Percentiles rank a stretch among this genome's conserved stretches.
phyloP scores from a whole-genome alignment of 2,329 filamentous ascomycete genomes.

The Curvularia sp. region DNA sequence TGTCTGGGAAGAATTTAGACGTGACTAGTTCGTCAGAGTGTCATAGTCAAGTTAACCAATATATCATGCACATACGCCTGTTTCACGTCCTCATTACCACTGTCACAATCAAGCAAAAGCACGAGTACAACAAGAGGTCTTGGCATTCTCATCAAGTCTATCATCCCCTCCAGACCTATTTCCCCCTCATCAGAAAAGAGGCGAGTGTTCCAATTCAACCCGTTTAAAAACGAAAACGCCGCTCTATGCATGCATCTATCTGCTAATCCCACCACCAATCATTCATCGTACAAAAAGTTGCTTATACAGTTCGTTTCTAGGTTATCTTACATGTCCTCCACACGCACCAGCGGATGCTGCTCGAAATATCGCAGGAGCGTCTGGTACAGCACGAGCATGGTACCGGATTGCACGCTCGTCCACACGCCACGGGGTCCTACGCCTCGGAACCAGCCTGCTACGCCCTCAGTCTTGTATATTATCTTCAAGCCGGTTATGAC shows the following conservation, averaged over 20 bases:
- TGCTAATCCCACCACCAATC: neutral
- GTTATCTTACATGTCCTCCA: conserved; percentile 26
- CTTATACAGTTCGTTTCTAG: neutral
- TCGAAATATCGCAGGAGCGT: conserved; percentile 81
- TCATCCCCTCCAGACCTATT: conserved; percentile 4
- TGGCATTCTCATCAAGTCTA: conserved; percentile 12
- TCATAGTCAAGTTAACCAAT: neutral
- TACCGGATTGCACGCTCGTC: conserved; percentile 96
- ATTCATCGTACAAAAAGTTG: conserved; percentile 8
- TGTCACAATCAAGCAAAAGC: neutral
- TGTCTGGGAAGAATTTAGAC: neutral
- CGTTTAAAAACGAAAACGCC: conserved; percentile 6
- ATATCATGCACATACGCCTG: neutral
- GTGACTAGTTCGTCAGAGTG: neutral
- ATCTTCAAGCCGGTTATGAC: conserved; percentile 82
- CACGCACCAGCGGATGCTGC: conserved; percentile 49
- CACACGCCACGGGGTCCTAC: conserved; percentile 92
- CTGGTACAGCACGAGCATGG: conserved; percentile 96
- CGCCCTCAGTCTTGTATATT: conserved; percentile 88
- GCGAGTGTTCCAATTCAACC: neutral
- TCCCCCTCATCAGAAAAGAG: neutral
- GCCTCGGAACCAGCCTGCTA: conserved; percentile 91
- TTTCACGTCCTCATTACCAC: neutral
- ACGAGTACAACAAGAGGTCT: neutral
- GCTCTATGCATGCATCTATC: conserved; percentile 13